These are phyloP conservation scores for Penicillium sp. DNA, from an alignment of 2,329 filamentous ascomycete genomes.

Conservation along the genomic window DNA sequence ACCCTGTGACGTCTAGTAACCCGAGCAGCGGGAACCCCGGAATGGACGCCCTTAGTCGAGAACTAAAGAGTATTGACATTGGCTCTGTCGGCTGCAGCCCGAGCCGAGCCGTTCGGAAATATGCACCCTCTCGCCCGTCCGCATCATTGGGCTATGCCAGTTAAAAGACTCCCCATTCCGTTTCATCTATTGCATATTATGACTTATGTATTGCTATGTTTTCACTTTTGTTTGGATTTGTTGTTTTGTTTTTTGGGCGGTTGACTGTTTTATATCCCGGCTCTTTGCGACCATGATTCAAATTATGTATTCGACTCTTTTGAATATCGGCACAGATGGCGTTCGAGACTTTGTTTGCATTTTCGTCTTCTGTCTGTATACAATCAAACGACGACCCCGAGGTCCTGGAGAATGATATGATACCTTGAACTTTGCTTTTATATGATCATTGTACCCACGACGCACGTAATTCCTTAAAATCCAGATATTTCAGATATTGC, in stretches of 20 bases:
- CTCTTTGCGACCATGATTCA: conserved; percentile 11
- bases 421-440: neutral
- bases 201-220: conserved; percentile 23
- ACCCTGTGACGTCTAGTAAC: conserved; percentile 34
- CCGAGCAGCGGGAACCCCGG: conserved; percentile 25
- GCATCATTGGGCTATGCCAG: conserved; percentile 35
- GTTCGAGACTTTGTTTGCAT: conserved; percentile 8
- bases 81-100: conserved; percentile 41
- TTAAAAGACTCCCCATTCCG: conserved; percentile 15
- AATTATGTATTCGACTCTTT: conserved; percentile 11
- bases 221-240: neutral
- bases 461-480: too few relatives aligned
- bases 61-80: conserved; percentile 59
- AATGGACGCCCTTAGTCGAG: conserved; percentile 59
- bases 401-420: conserved; percentile 9
- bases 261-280: conserved; percentile 8
- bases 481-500: too few relatives aligned
- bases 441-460: too few relatives aligned
- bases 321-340: conserved; percentile 12
- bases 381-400: conserved; percentile 4
- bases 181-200: conserved; percentile 14
- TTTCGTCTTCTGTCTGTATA: conserved; percentile 12
- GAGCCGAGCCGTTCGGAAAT: conserved; percentile 36
- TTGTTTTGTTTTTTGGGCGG: conserved; percentile 11
- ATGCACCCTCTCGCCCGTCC: conserved; percentile 34